Evolutionary conservation across 1,284 basidiomycete species (phyloP), one percentile per base, ranked within the genome.

Genomic region (Lignosus rhinocerotis): DNA sequence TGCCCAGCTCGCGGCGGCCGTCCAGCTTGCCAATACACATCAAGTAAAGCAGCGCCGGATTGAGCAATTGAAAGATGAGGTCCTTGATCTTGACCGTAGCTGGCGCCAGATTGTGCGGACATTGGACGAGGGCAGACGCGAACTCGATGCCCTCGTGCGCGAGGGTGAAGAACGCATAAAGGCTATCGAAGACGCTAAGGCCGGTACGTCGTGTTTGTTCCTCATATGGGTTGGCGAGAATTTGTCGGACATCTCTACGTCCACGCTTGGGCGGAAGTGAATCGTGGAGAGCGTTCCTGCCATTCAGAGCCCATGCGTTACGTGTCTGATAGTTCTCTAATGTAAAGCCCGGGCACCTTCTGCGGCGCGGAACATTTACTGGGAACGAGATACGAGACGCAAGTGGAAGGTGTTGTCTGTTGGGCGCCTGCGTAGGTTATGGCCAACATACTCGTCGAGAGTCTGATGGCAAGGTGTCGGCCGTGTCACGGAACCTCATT

Each of bases 31-130:
- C 2, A 82, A 87, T 56, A 73, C 76, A 19, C 91, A 93, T 66
- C 90, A 93, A 68, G 79, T 84, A 45, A 86, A 86, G 67, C 90
- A 93, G 68, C 76, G 86, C 52, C 79, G 77, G 58, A 91, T 92
- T 43, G 88, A 92, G 55, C 76, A 77, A 7, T 74, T 93, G 38
- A 85, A 89, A 64, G 72, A 78, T 4, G 89, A 92, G 62, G 84
- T 92, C 14, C 74, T 88, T 6, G 83, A 77, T 34, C 74, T 92
- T 6, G 89, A 92, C 55, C 69, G 72, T 9, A 77, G 77, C 61
- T 89, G 90, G 85, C 80, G 87, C 45, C 80, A 81, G 39, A 82
- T 89, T 25, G 85, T 86, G 54, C 75, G 73, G 44, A 81, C 82
- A 30, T 75, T 93, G 47, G 85, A 86, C 60, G 74, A 76, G 17